Conservation (phyloP, 2,329 filamentous ascomycete species). For the Aspergillus clavatus region DNA sequence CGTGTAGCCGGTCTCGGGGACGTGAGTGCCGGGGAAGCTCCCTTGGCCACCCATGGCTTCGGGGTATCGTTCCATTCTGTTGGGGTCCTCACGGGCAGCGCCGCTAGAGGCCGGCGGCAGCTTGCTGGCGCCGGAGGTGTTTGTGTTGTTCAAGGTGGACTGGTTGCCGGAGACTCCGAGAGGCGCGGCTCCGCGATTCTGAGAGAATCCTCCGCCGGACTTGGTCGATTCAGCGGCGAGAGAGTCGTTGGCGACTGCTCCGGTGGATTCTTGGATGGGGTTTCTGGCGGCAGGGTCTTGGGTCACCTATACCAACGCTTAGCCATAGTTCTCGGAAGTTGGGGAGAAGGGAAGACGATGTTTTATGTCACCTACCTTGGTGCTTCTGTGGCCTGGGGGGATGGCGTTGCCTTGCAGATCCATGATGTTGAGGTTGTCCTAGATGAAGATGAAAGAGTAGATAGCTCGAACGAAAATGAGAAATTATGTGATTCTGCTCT, state of each 20-base stretch:
- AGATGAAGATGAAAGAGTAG: background rate
- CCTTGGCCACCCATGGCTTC: constrained; percentile 37
- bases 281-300: constrained; percentile 48
- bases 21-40: constrained; percentile 35
- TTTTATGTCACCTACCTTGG: constrained; percentile 26
- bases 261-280: constrained; percentile 58
- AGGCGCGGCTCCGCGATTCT: constrained; percentile 53
- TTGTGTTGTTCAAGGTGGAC: constrained; percentile 53
- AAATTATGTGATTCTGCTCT: constrained; percentile 1
- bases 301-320: constrained; percentile 28
- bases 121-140: constrained; percentile 50
- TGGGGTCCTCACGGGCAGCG: constrained; percentile 41
- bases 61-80: constrained; percentile 42
- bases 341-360: background rate
- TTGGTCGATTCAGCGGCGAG: constrained; percentile 69
- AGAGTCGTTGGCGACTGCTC: constrained; percentile 62
- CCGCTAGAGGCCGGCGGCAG: constrained; percentile 48
- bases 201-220: constrained; percentile 55
- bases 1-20: constrained; percentile 30
- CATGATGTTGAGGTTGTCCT: constrained; percentile 25
- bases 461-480: background rate
- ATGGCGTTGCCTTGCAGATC: constrained; percentile 39
- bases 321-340: background rate
- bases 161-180: constrained; percentile 48
- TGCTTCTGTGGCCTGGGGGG: constrained; percentile 27